A percentile compares a stretch with the other conserved stretches of the same genome.
phyloP scores from a whole-genome alignment of 2,329 filamentous ascomycete genomes.

The Colletotrichum endophyticum region DNA sequence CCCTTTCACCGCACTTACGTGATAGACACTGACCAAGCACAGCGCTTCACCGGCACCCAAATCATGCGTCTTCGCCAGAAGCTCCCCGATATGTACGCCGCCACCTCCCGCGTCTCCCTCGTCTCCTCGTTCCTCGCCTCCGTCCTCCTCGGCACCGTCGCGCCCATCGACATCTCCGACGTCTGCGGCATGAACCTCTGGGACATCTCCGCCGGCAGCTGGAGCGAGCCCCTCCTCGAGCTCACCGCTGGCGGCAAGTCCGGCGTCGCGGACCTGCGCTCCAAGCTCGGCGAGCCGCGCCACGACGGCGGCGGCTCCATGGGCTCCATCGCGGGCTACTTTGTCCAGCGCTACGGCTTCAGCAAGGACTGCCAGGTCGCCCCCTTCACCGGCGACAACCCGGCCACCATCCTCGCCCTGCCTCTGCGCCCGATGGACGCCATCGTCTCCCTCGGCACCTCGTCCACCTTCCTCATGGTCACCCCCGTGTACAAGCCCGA shows the following conservation, averaged over 20 bases:
- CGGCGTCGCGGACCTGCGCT: slow-evolving; percentile 65
- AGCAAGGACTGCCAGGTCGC: slow-evolving; percentile 74
- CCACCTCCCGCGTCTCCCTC: slow-evolving; percentile 85
- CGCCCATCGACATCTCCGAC: slow-evolving; percentile 91
- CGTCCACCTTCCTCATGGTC: slow-evolving; percentile 96
- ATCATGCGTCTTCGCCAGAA: slow-evolving; percentile 87
- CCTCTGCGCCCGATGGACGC: slow-evolving; percentile 88
- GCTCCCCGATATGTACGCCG: slow-evolving; percentile 79
- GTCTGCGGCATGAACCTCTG: slow-evolving; percentile 97
- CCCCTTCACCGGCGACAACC: slow-evolving; percentile 95
- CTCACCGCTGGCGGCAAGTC: slow-evolving; percentile 71
- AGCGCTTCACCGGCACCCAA: slow-evolving; percentile 97
- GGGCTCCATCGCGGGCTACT: slow-evolving; percentile 80
- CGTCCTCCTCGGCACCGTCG: slow-evolving; percentile 82
- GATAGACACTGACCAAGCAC: slow-evolving; percentile 11
- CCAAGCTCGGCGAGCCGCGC: slow-evolving; percentile 81
- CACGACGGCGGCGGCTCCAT: slow-evolving; percentile 82
- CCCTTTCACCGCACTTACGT: neutral
- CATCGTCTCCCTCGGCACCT: slow-evolving; percentile 93
- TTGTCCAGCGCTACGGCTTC: slow-evolving; percentile 80
- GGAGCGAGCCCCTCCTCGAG: slow-evolving; percentile 76
- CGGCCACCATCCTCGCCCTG: slow-evolving; percentile 89
- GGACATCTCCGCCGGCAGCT: slow-evolving; percentile 79
- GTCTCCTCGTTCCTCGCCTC: slow-evolving; percentile 96
- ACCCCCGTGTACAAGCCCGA: slow-evolving; percentile 91